Evolutionary conservation across 2,329 filamentous ascomycete genomes (phyloP).

Genomic region (Aspergillus intermedius): DNA sequence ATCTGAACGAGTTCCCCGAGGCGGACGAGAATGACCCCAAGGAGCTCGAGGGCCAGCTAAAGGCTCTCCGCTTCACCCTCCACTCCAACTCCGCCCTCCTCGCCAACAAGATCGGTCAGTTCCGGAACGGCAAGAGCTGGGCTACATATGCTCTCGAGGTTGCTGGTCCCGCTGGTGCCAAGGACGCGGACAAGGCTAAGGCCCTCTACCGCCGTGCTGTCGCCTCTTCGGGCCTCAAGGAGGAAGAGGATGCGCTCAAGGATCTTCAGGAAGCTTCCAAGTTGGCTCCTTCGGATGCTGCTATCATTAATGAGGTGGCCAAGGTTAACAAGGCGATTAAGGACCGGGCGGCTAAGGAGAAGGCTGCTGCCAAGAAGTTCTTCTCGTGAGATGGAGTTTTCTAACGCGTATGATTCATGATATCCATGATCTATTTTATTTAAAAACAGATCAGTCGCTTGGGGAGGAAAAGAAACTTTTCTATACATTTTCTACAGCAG

Average conservation of each 20-base stretch:
- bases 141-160: conserved; percentile 65
- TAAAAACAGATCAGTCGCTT: no score
- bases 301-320: conserved; percentile 66
- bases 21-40: conserved; percentile 61
- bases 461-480: no score
- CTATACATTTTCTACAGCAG: no score
- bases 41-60: conserved; percentile 61
- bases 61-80: conserved; percentile 71
- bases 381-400: conserved; percentile 49
- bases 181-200: conserved; percentile 76
- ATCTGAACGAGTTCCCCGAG: conserved; percentile 77
- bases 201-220: conserved; percentile 76
- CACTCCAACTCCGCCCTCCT: conserved; percentile 86
- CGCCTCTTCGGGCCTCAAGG: conserved; percentile 69
- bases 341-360: conserved; percentile 76
- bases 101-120: conserved; percentile 71
- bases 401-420: conserved; percentile 20
- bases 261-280: conserved; percentile 70
- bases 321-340: conserved; percentile 70
- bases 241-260: conserved; percentile 72
- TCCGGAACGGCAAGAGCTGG: conserved; percentile 61
- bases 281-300: conserved; percentile 67
- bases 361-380: conserved; percentile 87
- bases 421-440: conserved; percentile 21
- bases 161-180: conserved; percentile 55